A percentile compares a stretch with the other conserved stretches of the same genome.
Conservation (phyloP, 176 grass and related monocot genomes). For the Typha latifolia region DNA sequence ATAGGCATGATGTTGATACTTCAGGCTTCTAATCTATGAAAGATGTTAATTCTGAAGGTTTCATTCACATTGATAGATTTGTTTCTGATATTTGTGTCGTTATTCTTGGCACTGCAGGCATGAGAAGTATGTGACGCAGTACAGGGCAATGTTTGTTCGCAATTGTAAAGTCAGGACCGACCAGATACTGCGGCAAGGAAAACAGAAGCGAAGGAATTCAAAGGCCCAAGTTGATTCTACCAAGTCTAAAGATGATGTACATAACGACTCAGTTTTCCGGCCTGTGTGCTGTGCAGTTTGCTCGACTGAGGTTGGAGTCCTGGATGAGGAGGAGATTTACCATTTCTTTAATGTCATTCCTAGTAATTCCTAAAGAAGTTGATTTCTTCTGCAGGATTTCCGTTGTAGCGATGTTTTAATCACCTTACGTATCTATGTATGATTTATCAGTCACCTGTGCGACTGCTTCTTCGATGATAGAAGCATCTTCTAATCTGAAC, state of each 20-base stretch:
- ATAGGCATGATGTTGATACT: no score
- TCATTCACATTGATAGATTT: background rate
- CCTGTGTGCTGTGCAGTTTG: conserved; percentile 80
- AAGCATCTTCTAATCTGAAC: no score
- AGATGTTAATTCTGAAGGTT: background rate
- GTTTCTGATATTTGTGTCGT: background rate
- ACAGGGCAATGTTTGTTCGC: conserved; percentile 76
- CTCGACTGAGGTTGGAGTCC: conserved; percentile 81
- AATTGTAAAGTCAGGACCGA: conserved; percentile 79
- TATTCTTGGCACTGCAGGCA: conserved; percentile 37
- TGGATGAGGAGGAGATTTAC: conserved; percentile 82
- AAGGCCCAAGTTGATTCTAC: conserved; percentile 30
- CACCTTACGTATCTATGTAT: no score
- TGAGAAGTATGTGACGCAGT: conserved; percentile 84
- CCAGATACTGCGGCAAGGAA: conserved; percentile 59
- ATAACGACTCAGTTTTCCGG: conserved; percentile 30
- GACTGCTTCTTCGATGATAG: no score
- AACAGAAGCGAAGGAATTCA: conserved; percentile 35
- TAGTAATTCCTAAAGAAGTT: conserved; percentile 45
- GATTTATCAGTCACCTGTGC: no score
- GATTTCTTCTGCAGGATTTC: background rate
- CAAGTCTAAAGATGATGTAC: conserved; percentile 18
- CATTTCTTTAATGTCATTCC: conserved; percentile 98
- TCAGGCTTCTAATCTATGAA: background rate
- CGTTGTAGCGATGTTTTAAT: no score